phyloP scores from a whole-genome alignment of 371 early-diverging fungal genomes.

The Saksenaea vasiformis region DNA sequence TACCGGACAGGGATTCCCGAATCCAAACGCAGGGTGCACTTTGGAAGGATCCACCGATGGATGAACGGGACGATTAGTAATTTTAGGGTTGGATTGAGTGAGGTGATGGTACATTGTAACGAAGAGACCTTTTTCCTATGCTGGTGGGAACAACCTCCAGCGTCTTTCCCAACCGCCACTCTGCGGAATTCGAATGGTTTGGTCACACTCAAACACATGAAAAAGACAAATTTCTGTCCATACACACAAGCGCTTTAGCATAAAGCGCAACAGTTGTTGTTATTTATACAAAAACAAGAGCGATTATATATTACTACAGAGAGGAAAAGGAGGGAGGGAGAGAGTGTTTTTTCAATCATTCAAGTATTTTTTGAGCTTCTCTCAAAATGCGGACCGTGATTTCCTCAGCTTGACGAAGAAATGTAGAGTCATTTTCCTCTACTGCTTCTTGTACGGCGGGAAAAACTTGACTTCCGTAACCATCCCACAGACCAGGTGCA shows the following conservation, averaged over 20 bases:
- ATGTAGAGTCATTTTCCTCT: constrained; percentile 27
- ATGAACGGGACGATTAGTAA: constrained; percentile 8
- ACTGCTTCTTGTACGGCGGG: constrained; percentile 45
- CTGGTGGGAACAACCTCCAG: background rate
- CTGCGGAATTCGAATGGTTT: no score
- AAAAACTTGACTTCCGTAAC: constrained; percentile 38
- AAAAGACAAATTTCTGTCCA: no score
- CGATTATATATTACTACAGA: no score
- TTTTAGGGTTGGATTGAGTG: constrained; percentile 16
- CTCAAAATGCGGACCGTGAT: constrained; percentile 18
- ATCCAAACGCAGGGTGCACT: constrained; percentile 12
- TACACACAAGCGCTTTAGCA: no score
- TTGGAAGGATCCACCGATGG: constrained; percentile 8
- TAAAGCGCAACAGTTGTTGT: no score
- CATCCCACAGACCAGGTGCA: constrained; percentile 50
- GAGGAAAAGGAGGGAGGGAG: no score
- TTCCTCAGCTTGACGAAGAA: constrained; percentile 23
- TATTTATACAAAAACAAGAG: no score
- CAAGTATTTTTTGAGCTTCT: constrained; percentile 4
- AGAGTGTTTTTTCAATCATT: background rate
- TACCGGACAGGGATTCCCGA: constrained; percentile 3
- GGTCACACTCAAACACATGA: no score
- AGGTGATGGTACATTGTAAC: constrained; percentile 19
- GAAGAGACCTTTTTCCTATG: background rate
- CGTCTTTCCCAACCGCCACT: no score